These are phyloP conservation scores for Lasiosphaeris hirsuta DNA, from an alignment of 495 filamentous ascomycete species.

Conservation along the genomic window DNA sequence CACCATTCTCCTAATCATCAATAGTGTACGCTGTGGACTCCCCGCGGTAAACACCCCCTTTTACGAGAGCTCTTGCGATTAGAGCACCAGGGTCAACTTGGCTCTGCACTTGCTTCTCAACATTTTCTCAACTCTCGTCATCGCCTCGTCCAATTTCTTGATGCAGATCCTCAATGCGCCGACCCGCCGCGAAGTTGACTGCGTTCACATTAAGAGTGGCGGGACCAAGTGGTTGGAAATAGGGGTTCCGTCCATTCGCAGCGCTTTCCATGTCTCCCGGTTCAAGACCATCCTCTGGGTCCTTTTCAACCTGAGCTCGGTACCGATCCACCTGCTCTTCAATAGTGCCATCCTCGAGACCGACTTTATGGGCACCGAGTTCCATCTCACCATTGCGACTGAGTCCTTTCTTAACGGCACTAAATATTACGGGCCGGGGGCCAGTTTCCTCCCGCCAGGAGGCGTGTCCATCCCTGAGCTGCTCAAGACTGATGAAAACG, in stretches of 20 bases:
- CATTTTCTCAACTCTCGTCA: constrained; percentile 1
- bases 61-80: no score
- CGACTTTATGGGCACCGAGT: constrained; percentile 4
- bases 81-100: constrained; percentile 1
- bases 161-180: constrained; percentile 14
- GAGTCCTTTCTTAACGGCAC: constrained; percentile 4
- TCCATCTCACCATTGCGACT: not conserved
- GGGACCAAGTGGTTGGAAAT: constrained; percentile 3
- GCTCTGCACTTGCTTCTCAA: constrained; percentile 9
- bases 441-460: no score
- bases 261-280: not conserved
- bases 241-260: constrained; percentile 4
- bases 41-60: no score
- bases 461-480: no score
- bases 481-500: no score
- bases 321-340: constrained; percentile 12
- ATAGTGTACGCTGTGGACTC: no score
- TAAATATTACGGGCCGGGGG: not conserved
- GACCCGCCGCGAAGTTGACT: constrained; percentile 2
- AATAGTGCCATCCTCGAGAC: constrained; percentile 7
- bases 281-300: constrained; percentile 1
- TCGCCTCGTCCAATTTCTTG: constrained; percentile 11
- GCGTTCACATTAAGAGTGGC: constrained; percentile 2
- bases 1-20: no score
- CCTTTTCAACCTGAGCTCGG: not conserved